Conservation (phyloP, 176 grass and related monocot species). For the Juncus inflexus region DNA sequence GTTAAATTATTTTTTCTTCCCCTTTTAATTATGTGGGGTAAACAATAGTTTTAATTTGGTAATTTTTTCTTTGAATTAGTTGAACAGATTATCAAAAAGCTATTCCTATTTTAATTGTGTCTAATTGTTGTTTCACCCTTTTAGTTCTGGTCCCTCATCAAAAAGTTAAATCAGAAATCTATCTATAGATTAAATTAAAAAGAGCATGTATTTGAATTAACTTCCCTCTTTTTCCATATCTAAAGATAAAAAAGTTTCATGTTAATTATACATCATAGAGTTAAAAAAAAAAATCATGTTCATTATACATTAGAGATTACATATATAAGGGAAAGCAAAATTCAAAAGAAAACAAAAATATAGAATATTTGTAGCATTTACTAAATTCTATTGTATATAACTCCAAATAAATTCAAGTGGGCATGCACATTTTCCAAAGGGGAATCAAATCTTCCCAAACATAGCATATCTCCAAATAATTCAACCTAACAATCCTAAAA, state of each 20-base stretch:
- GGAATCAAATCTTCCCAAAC: slow-evolving; percentile 28
- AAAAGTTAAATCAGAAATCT: neutral
- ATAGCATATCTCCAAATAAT: slow-evolving; percentile 27
- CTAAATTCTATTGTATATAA: too few relatives aligned
- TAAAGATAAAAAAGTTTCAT: too few relatives aligned
- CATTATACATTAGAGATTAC: too few relatives aligned
- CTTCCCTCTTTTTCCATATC: too few relatives aligned
- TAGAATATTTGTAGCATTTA: too few relatives aligned
- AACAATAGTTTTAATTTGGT: slow-evolving; percentile 12
- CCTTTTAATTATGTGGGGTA: slow-evolving; percentile 3
- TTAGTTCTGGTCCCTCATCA: neutral
- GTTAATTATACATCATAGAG: too few relatives aligned
- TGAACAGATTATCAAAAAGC: neutral
- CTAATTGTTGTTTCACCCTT: neutral
- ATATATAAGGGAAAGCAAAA: too few relatives aligned
- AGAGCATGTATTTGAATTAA: too few relatives aligned
- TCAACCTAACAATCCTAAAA: slow-evolving; percentile 30
- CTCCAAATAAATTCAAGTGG: neutral
- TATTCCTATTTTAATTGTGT: neutral
- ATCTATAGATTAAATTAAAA: neutral
- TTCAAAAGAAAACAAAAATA: too few relatives aligned
- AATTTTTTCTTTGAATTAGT: slow-evolving; percentile 4
- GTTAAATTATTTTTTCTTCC: slow-evolving; percentile 32
- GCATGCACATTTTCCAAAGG: slow-evolving; percentile 24
- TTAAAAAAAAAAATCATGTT: too few relatives aligned